These are phyloP conservation scores for Phallus indusiatus DNA, from an alignment of 768 basidiomycete species.

Conservation along the genomic window DNA sequence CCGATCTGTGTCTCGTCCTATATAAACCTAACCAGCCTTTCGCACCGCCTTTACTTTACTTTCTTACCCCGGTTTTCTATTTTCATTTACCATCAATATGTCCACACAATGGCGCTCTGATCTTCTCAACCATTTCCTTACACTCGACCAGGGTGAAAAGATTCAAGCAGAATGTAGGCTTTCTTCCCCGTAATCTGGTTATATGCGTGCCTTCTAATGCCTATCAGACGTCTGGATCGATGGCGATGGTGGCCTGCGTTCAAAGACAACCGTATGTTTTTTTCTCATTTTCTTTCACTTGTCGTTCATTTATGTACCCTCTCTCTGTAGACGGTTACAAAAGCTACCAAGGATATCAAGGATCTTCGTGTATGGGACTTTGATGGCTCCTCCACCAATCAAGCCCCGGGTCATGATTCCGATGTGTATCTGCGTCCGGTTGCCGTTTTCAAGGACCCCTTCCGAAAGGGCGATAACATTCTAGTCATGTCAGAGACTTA, in stretches of 20 bases:
- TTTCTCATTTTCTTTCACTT: not conserved
- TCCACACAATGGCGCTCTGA: conserved; percentile 57
- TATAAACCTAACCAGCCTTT: conserved; percentile 1
- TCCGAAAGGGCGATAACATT: conserved; percentile 98
- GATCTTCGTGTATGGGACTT: conserved; percentile 98
- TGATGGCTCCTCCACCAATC: conserved; percentile 95
- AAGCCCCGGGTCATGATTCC: conserved; percentile 91
- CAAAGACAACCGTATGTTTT: conserved; percentile 80
- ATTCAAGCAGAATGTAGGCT: conserved; percentile 85
- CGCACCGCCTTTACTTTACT: conserved; percentile 17
- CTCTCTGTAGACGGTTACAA: conserved; percentile 62
- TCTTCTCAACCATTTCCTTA: conserved; percentile 83
- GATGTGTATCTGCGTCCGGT: conserved; percentile 97
- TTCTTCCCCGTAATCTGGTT: conserved; percentile 6
- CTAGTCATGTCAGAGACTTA: conserved; percentile 95
- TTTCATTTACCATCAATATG: conserved; percentile 15
- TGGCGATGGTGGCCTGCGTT: conserved; percentile 88
- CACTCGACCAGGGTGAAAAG: conserved; percentile 83
- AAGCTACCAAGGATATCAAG: conserved; percentile 79
- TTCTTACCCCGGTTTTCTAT: conserved; percentile 9
- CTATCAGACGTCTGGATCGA: conserved; percentile 93
- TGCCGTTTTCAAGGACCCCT: conserved; percentile 97
- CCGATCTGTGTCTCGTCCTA: not conserved
- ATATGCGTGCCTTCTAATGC: conserved; percentile 12
- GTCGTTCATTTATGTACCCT: conserved; percentile 7